Base-by-base conservation (phyloP, 257 asterid genomes). In the Jaltomata sinuosa region DNA sequence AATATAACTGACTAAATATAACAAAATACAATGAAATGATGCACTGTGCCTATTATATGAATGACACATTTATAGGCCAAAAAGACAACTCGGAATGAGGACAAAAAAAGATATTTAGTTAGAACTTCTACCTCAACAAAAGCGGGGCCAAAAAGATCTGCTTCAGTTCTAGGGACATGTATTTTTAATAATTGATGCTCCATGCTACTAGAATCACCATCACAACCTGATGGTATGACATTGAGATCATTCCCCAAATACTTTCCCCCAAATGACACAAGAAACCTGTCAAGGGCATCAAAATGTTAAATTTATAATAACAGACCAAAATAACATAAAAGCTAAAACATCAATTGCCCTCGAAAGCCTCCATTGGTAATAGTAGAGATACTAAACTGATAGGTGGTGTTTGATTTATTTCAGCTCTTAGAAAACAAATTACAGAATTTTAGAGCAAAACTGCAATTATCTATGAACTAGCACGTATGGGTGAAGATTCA, bases 231-330 rank as follows among this genome's bases (percentile, higher is more conserved):
- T 22, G 95, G 87, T 55, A 93, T 84, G 84, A 93, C 89, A 65
- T 84, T 67, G 88, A 86, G 85, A 78, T 92, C 88, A 84, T 89
- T 87, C 68, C 93, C 86, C 31, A 93, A 85, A 90, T 96, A 96
- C 82, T 84, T 89, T 55, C 98, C 99, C 34, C 93, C 90, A 89
- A 96, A 93, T 52, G 99, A 96, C 78, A 96, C 82, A 86, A 96
- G 93, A 85, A 93, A 92, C 94, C 99, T 94, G 91, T 77, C 84
- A 89, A 68, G 83, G 55, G 55, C 54, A 85, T 22, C 61, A 78
- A 34, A 25, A 62, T 76, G 61, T 76, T 16, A 76, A n/a, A 27
- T 76, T 27, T 27, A 76, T 47, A 47, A 59, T 11, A 16, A 18
- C 40, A 47, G 81, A 27, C 47, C 3, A 47, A 76, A 76, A 47